phyloP scores from a whole-genome alignment of 1,139 yeast genomes.

The Suhomyces bolitotheri region DNA sequence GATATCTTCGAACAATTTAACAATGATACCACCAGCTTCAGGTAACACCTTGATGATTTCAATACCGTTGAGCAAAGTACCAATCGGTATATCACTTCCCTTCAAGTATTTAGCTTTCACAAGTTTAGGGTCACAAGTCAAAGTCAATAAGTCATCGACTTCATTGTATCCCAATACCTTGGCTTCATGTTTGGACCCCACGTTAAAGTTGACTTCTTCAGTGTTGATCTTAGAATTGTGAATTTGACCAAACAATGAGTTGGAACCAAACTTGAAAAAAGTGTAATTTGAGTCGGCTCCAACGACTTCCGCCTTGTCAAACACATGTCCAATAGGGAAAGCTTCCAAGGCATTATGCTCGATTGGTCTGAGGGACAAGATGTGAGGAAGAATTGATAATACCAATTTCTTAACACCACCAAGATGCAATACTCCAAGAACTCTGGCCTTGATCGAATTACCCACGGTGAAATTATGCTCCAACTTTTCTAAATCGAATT shows the following conservation, averaged over 20 bases:
- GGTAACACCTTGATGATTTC: slow-evolving; percentile 67
- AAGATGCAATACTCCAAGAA: slow-evolving; percentile 58
- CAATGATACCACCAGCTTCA: slow-evolving; percentile 61
- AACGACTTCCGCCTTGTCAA: slow-evolving; percentile 59
- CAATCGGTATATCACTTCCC: slow-evolving; percentile 71
- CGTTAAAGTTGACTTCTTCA: slow-evolving; percentile 53
- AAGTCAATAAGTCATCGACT: slow-evolving; percentile 63
- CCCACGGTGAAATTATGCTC: slow-evolving; percentile 69
- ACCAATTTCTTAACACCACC: slow-evolving; percentile 62
- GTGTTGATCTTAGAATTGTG: slow-evolving; percentile 69
- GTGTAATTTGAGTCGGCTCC: slow-evolving; percentile 59
- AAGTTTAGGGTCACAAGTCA: slow-evolving; percentile 68
- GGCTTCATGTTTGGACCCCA: slow-evolving; percentile 71
- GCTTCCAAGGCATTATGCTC: slow-evolving; percentile 53
- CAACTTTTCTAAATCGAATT: slow-evolving; percentile 48
- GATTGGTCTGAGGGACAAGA: slow-evolving; percentile 31
- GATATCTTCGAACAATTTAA: slow-evolving; percentile 65
- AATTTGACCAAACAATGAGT: slow-evolving; percentile 60
- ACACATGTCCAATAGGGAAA: slow-evolving; percentile 73
- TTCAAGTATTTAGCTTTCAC: slow-evolving; percentile 66
- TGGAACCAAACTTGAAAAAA: slow-evolving; percentile 59
- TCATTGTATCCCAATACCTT: slow-evolving; percentile 71
- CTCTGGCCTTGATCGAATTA: slow-evolving; percentile 64
- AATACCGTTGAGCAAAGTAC: slow-evolving; percentile 57
- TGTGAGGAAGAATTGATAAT: slow-evolving; percentile 63